Evolutionary conservation across 192 early-diverging fungal genomes (phyloP).

Genomic region (Backusella sp.): DNA sequence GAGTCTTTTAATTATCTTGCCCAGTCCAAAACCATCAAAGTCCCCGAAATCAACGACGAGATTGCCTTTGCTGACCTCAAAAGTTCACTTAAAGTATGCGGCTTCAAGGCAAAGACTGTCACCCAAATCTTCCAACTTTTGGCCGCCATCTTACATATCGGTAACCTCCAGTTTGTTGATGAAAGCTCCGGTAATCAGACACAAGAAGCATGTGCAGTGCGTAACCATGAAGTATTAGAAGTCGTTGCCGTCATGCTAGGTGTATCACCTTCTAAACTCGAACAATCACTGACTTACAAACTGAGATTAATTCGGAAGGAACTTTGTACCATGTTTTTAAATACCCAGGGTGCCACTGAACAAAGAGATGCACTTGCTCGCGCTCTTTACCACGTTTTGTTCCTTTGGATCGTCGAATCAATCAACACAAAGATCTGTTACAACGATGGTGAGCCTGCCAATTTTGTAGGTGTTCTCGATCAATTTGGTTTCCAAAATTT

Average conservation of each 20-base stretch:
- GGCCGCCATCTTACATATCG: constrained; percentile 87
- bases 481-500: constrained; percentile 69
- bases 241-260: constrained; percentile 79
- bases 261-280: constrained; percentile 67
- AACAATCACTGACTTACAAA: constrained; percentile 75
- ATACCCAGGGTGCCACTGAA: constrained; percentile 66
- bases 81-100: constrained; percentile 57
- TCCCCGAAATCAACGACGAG: constrained; percentile 43
- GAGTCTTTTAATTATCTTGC: constrained; percentile 48
- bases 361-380: constrained; percentile 84
- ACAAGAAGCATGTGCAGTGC: constrained; percentile 73
- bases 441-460: constrained; percentile 59
- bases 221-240: constrained; percentile 72
- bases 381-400: constrained; percentile 85
- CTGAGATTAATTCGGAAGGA: constrained; percentile 81
- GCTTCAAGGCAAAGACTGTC: constrained; percentile 68
- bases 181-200: constrained; percentile 54
- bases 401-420: constrained; percentile 89
- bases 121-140: constrained; percentile 80
- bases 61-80: constrained; percentile 66
- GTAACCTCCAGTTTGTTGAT: constrained; percentile 80
- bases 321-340: constrained; percentile 88
- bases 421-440: constrained; percentile 83
- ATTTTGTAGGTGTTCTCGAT: constrained; percentile 86
- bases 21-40: constrained; percentile 35